These are phyloP conservation scores for Coemansia sp. DNA, from an alignment of 192 early-diverging fungal genomes.

Conservation along the genomic window DNA sequence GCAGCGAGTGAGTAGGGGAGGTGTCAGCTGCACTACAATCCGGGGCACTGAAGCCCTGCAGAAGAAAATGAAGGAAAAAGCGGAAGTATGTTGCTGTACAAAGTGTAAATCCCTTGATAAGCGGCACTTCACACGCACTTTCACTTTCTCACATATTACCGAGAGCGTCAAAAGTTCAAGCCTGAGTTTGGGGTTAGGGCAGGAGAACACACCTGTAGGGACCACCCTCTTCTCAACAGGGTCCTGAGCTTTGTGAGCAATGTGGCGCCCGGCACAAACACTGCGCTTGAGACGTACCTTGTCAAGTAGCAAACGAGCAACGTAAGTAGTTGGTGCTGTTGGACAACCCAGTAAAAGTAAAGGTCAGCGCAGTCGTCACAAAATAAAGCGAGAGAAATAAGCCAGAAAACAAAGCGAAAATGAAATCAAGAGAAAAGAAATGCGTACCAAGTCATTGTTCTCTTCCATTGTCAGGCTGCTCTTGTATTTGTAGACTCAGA, in stretches of 20 bases:
- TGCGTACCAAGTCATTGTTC: background rate
- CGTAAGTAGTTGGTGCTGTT: background rate
- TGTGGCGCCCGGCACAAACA: background rate
- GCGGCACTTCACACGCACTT: background rate
- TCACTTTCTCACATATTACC: background rate
- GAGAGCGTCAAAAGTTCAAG: background rate
- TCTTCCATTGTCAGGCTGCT: background rate
- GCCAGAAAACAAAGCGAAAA: background rate
- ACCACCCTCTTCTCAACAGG: background rate
- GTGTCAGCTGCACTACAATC: background rate
- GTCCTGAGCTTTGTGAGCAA: background rate
- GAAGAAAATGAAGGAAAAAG: background rate
- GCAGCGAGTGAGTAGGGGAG: background rate
- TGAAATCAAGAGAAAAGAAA: background rate
- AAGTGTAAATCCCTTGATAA: background rate
- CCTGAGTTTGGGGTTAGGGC: background rate
- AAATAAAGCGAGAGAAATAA: conserved; percentile 2
- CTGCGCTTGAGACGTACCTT: background rate
- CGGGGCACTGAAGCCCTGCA: background rate
- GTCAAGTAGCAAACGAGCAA: background rate
- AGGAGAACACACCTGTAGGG: background rate
- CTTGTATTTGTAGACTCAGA: background rate
- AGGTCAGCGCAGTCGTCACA: background rate
- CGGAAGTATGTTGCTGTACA: too few relatives aligned
- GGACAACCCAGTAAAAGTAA: background rate